phyloP scores from a whole-genome alignment of 176 grass and related monocot genomes.

The Phragmites australis region DNA sequence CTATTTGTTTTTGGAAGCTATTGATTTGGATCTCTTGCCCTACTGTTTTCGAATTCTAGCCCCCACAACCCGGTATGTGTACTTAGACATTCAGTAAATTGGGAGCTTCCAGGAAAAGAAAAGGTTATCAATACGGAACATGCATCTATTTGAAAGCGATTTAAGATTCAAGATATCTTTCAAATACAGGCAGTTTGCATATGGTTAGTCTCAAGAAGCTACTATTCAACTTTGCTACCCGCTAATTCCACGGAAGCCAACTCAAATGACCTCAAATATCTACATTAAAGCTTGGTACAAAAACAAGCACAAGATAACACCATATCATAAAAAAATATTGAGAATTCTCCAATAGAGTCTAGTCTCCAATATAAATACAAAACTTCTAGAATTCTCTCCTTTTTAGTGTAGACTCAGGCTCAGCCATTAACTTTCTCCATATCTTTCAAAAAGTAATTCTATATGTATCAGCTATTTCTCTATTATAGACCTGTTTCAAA shows the following conservation, averaged over 20 bases:
- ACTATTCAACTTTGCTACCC: neutral
- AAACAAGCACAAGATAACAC: neutral
- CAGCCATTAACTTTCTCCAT: neutral
- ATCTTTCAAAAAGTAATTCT: neutral
- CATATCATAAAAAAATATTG: neutral
- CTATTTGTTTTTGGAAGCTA: neutral
- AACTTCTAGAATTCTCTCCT: neutral
- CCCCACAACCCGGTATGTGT: neutral
- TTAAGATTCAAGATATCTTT: neutral
- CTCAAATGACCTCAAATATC: neutral
- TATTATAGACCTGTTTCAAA: neutral
- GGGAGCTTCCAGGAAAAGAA: constrained; percentile 23
- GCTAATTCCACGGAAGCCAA: constrained; percentile 1
- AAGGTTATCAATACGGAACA: constrained; percentile 7
- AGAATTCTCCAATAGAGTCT: neutral
- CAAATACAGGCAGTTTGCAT: neutral
- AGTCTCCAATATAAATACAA: neutral
- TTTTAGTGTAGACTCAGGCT: neutral
- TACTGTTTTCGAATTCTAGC: neutral
- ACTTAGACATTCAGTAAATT: constrained; percentile 11
- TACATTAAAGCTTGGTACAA: neutral
- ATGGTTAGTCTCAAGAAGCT: neutral
- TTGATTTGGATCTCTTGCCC: neutral
- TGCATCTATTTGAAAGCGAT: neutral
- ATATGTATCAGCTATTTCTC: neutral